Base-by-base conservation (phyloP, 306 rosid species). In the Cucumis hystrix region DNA sequence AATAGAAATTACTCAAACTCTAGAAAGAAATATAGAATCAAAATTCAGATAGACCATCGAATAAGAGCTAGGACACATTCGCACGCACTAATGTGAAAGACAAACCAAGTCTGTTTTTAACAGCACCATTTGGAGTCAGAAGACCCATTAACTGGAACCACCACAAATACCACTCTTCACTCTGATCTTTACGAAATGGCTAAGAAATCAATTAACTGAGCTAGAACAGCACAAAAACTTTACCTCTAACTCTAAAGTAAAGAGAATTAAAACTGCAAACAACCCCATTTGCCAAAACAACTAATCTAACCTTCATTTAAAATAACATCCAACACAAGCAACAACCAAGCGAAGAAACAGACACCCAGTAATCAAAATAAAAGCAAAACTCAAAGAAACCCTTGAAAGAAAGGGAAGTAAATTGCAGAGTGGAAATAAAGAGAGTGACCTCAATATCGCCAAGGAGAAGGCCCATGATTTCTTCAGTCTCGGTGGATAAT, bases 401-500 rank as follows among this genome's bases (percentile, higher is more conserved):
- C 45, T 20, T 58, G 51, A 25, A 20, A 58, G 8, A 63, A 8
- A 7, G 13, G 3, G 52, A 54, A 76, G 57, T 43, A 16, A 8
- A 10, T 10, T 13, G 49, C 43, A 28, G 30, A 28, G 30, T 28
- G 30, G 30, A 28, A 28, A 28, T 28, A 28, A 28, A 28, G 37
- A 47, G 60, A 59, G 60, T 13, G 74, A 92, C 98, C 94, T 91
- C 91, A 52, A 96, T 92, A 77, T 96, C 99, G 12, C 99, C 99
- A 16, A 96, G 93, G 11, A 96, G 94, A 80, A 96, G 99, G 2
- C 99, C 99, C 99, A 96, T 96, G 84, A 96, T 92, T 86, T 96
- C 99, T 78, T 96, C 99, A 43, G 99, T 92, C 85, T 96, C 98
- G 6, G 99, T 96, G 83, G 99, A 91, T 86, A 96, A 84, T 80